A percentile compares a stretch with the other conserved stretches of the same genome.
phyloP scores from a whole-genome alignment of 306 rosid genomes.

The Malus sylvestris region DNA sequence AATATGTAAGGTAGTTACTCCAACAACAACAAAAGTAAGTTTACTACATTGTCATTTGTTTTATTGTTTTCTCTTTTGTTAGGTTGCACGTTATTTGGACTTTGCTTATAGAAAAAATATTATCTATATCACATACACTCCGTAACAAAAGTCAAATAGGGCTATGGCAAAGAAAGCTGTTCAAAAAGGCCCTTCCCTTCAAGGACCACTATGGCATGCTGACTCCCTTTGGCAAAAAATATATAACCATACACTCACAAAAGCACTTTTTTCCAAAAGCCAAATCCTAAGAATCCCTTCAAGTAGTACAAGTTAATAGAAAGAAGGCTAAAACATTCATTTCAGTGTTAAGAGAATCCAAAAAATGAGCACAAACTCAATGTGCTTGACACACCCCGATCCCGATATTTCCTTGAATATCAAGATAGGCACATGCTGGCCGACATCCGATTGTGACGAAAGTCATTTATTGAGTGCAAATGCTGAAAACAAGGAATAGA shows the following conservation, averaged over 20 bases:
- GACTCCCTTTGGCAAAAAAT: conserved; percentile 12
- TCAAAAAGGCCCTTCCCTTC: not conserved
- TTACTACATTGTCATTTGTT: too few species aligned
- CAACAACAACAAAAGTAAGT: too few species aligned
- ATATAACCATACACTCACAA: conserved; percentile 6
- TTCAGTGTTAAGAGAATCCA: not conserved
- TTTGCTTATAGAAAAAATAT: too few species aligned
- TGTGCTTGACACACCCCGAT: conserved; percentile 1
- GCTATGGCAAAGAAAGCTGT: not conserved
- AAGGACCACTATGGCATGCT: conserved; percentile 43
- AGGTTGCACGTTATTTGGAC: too few species aligned
- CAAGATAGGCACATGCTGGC: too few species aligned
- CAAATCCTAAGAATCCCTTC: not conserved
- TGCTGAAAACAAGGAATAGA: too few species aligned
- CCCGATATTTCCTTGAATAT: too few species aligned
- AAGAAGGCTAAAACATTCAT: not conserved
- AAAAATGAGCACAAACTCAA: conserved; percentile 27
- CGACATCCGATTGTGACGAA: too few species aligned
- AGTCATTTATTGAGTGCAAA: too few species aligned
- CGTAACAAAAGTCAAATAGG: conserved; percentile 8
- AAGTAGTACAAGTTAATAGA: not conserved
- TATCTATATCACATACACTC: too few species aligned
- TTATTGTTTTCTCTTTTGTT: too few species aligned
- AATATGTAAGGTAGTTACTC: too few species aligned
- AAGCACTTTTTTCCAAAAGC: not conserved